Base-by-base conservation (phyloP, 495 filamentous ascomycete genomes). In the Penicillium soppii region DNA sequence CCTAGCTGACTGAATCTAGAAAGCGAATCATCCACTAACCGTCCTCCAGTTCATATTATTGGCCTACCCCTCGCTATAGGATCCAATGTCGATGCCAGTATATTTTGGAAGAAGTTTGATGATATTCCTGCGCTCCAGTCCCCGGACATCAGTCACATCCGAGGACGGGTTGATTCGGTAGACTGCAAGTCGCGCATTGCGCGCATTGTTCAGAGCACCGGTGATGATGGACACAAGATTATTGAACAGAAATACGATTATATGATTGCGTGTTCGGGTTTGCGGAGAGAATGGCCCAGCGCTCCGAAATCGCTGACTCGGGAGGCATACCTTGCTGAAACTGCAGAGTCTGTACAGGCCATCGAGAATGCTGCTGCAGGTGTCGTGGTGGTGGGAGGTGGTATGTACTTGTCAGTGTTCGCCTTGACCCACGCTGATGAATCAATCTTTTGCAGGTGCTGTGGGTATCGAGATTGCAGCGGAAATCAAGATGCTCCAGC, bases 401-500 rank as follows among this genome's bases (percentile, higher is more conserved):
- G 43, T 45, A 33, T 9, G 43, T 35, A 8, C 4, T n/a, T n/a
- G n/a, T n/a, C n/a, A n/a, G n/a, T n/a, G n/a, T n/a, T n/a, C n/a
- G n/a, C n/a, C n/a, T n/a, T n/a, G n/a, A n/a, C n/a, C n/a, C n/a
- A n/a, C n/a, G n/a, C 26, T 29, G 16, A 25, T 27, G 3, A 13
- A 32, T 38, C 30, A 8, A 10, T 52, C 38, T 27, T n/a, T 17
- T 30, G 13, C 32, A 56, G 81, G 81, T 6, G 82, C 83, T 6
- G 82, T 85, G 4, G 83, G 83, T 13, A 77, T 85, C 39, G 83
- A 86, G 52, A 82, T 85, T 63, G 81, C 83, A 0, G 73, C 79
- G 13, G 83, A 86, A 61, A 62, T 85, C 25, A 82, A 82, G 54
- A 54, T 70, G 19, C 52, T 73, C 4, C 69, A 76, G 10, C 82